phyloP scores from a whole-genome alignment of 768 basidiomycete genomes.

The Rubroboletus pulcherrimus region DNA sequence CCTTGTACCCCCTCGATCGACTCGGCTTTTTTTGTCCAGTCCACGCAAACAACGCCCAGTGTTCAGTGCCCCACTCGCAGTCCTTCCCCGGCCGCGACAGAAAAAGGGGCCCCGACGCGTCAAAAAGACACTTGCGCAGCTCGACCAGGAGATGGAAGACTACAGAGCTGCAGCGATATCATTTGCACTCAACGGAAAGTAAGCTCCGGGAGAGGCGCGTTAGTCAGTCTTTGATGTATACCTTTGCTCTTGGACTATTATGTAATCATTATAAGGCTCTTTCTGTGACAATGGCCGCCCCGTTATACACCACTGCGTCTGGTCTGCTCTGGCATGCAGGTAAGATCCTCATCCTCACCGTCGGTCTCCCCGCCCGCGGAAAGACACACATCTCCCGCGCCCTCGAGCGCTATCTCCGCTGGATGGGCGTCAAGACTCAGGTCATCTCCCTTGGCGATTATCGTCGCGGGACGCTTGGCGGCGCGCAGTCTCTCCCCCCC shows the following conservation, averaged over 20 bases:
- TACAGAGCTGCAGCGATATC: conserved; percentile 48
- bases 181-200: conserved; percentile 13
- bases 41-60: conserved; percentile 18
- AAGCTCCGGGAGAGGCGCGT: background rate
- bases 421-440: conserved; percentile 96
- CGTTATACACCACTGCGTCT: conserved; percentile 88
- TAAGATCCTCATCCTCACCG: conserved; percentile 89
- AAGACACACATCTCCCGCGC: conserved; percentile 97
- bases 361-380: conserved; percentile 90
- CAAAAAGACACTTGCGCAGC: conserved; percentile 62
- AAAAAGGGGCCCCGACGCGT: conserved; percentile 76
- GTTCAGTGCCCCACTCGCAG: conserved; percentile 21
- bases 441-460: conserved; percentile 96
- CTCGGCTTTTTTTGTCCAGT: conserved; percentile 2
- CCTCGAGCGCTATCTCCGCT: conserved; percentile 94
- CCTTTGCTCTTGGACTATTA: conserved; percentile 1
- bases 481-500: conserved; percentile 79
- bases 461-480: conserved; percentile 83
- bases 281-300: conserved; percentile 65
- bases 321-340: conserved; percentile 89
- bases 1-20: background rate
- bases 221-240: background rate
- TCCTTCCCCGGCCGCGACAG: conserved; percentile 38
- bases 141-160: conserved; percentile 81
- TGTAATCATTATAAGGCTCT: conserved; percentile 16